These are phyloP conservation scores for Penicillium steckii DNA, from an alignment of 495 filamentous ascomycete species.

Conservation along the genomic window DNA sequence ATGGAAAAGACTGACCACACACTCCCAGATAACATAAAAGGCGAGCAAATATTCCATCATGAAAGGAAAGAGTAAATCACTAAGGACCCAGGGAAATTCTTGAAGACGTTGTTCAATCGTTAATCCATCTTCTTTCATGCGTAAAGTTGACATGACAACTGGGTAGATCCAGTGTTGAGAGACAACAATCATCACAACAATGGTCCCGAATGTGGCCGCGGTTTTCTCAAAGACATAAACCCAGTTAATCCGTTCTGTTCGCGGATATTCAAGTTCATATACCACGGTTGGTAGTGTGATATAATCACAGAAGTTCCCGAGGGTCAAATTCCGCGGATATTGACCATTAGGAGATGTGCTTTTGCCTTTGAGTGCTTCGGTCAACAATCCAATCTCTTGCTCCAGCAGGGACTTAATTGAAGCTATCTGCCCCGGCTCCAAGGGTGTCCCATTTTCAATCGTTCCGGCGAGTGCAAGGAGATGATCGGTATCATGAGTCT, in stretches of 20 bases:
- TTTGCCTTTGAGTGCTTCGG: slow-evolving; percentile 62
- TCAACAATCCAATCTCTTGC: slow-evolving; percentile 60
- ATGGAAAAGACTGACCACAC: slow-evolving; percentile 54
- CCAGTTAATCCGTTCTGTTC: slow-evolving; percentile 67
- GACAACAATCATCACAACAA: slow-evolving; percentile 45
- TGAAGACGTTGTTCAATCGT: slow-evolving; percentile 56
- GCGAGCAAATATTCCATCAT: slow-evolving; percentile 68
- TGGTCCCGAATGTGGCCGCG: slow-evolving; percentile 63
- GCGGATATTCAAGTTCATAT: slow-evolving; percentile 75
- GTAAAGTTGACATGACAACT: slow-evolving; percentile 61
- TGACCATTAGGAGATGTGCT: slow-evolving; percentile 32
- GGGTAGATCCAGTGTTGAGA: slow-evolving; percentile 58
- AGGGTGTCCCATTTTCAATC: slow-evolving; percentile 53
- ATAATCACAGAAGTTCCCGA: slow-evolving; percentile 66
- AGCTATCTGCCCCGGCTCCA: slow-evolving; percentile 57
- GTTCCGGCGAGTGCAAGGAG: slow-evolving; percentile 53
- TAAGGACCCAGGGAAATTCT: slow-evolving; percentile 67
- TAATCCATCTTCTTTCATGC: slow-evolving; percentile 62
- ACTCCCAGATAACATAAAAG: slow-evolving; percentile 76
- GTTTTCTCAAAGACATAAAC: slow-evolving; percentile 68
- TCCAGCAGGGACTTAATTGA: slow-evolving; percentile 58
- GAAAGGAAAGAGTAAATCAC: slow-evolving; percentile 70
- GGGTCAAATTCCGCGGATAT: slow-evolving; percentile 68
- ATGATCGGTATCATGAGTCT: slow-evolving; percentile 30
- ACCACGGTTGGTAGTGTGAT: slow-evolving; percentile 70